These are phyloP conservation scores for Plenodomus lindquistii DNA, from an alignment of 2,329 filamentous ascomycete species.

Conservation along the genomic window DNA sequence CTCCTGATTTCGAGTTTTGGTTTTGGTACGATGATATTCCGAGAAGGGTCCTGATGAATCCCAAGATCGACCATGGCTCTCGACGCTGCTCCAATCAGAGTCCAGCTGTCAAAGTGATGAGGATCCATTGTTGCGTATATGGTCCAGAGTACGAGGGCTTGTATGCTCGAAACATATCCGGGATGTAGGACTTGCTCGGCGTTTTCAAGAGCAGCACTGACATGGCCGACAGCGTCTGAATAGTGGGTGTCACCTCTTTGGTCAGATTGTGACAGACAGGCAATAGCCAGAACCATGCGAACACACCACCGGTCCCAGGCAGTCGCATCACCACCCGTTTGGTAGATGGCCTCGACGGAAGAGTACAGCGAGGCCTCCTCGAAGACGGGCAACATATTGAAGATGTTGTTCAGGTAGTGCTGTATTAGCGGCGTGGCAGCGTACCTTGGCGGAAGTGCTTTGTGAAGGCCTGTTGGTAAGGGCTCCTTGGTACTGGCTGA, in stretches of 20 bases:
- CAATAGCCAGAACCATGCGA: conserved; percentile 86
- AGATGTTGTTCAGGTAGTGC: conserved; percentile 83
- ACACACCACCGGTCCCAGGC: conserved; percentile 81
- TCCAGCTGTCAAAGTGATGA: conserved; percentile 91
- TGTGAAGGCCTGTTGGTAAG: conserved; percentile 63
- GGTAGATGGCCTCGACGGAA: conserved; percentile 81
- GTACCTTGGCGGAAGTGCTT: conserved; percentile 71
- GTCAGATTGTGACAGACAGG: conserved; percentile 73
- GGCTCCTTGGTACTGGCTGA: conserved; percentile 78
- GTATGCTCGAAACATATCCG: conserved; percentile 82
- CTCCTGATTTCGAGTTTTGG: conserved; percentile 75
- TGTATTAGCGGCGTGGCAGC: conserved; percentile 72
- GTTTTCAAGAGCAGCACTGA: conserved; percentile 71
- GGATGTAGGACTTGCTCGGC: conserved; percentile 84
- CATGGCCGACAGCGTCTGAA: conserved; percentile 62
- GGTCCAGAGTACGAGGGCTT: conserved; percentile 82
- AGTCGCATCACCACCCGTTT: conserved; percentile 64
- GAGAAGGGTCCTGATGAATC: conserved; percentile 86
- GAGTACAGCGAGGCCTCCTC: conserved; percentile 77
- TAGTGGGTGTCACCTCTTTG: conserved; percentile 66
- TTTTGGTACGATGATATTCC: conserved; percentile 68
- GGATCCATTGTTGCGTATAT: conserved; percentile 91
- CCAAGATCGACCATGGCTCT: conserved; percentile 87
- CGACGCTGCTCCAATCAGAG: conserved; percentile 86
- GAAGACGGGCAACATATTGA: conserved; percentile 79